phyloP scores from a whole-genome alignment of 352 stramenopile species.

The Globisporangium viniferum region DNA sequence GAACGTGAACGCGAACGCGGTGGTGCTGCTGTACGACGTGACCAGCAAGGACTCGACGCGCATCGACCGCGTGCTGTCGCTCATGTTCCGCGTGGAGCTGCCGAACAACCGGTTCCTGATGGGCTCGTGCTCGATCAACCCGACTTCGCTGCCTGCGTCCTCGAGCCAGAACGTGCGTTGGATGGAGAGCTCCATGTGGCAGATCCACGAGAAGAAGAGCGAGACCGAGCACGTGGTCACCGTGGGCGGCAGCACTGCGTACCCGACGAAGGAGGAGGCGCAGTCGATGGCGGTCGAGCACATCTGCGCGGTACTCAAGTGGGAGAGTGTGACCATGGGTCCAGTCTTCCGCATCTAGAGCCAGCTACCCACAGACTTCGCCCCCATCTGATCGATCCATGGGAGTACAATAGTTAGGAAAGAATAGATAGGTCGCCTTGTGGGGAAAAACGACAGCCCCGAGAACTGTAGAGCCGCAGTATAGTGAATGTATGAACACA shows the following conservation, averaged over 20 bases:
- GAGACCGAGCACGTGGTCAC: conserved; percentile 45
- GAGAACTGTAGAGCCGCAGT: background rate
- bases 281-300: conserved; percentile 8
- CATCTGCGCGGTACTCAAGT: conserved; percentile 3
- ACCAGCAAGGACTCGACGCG: conserved; percentile 5
- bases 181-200: conserved; percentile 82
- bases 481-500: background rate
- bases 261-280: conserved; percentile 13
- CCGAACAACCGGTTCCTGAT: conserved; percentile 62
- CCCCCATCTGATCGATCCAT: background rate
- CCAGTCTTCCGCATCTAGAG: conserved; percentile 12
- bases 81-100: conserved; percentile 13
- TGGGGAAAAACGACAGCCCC: background rate
- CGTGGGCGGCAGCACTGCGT: conserved; percentile 23
- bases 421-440: conserved; percentile 2
- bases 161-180: conserved; percentile 63
- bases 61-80: conserved; percentile 13
- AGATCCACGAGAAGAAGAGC: conserved; percentile 11
- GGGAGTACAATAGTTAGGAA: conserved; percentile 10
- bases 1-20: conserved; percentile 5
- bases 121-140: conserved; percentile 71
- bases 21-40: conserved; percentile 14
- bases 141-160: conserved; percentile 40
- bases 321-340: conserved; percentile 11
- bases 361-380: background rate